These are phyloP conservation scores for Ascobolus immersus DNA, from an alignment of 495 filamentous ascomycete genomes.

Conservation along the genomic window DNA sequence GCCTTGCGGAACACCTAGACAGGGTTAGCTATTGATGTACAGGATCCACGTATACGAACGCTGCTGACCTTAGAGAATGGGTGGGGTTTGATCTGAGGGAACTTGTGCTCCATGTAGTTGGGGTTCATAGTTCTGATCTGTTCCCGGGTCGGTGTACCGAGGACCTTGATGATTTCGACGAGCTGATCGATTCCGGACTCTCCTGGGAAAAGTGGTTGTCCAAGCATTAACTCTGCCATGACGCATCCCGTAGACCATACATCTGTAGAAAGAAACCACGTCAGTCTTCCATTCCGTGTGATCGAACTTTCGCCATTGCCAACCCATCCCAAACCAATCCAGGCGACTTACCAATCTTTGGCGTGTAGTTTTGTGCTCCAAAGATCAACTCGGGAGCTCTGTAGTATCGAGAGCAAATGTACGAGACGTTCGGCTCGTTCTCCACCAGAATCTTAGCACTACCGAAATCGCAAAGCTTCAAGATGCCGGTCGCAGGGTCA, in stretches of 20 bases:
- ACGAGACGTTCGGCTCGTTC: conserved; percentile 97
- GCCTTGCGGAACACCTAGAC: conserved; percentile 79
- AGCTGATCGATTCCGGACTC: conserved; percentile 97
- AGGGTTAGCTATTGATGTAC: conserved; percentile 4
- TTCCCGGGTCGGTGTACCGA: conserved; percentile 91
- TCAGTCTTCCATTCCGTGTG: neutral
- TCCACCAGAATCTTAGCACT: conserved; percentile 97
- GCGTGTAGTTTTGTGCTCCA: conserved; percentile 96
- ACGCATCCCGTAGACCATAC: conserved; percentile 99
- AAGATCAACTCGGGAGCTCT: conserved; percentile 95
- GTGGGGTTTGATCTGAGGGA: conserved; percentile 98
- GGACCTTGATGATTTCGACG: conserved; percentile 97
- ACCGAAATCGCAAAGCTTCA: conserved; percentile 97
- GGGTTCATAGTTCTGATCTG: conserved; percentile 99
- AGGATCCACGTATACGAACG: neutral
- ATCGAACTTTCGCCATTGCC: neutral
- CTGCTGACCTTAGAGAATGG: conserved; percentile 69
- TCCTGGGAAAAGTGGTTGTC: conserved; percentile 94
- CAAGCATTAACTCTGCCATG: conserved; percentile 98
- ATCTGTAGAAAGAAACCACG: conserved; percentile 28
- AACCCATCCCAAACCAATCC: conserved; percentile 3
- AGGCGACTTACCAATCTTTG: conserved; percentile 74
- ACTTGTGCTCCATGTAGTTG: conserved; percentile 99
- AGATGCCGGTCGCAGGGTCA: conserved; percentile 64
- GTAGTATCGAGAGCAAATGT: conserved; percentile 99